A percentile compares a stretch with the other conserved stretches of the same genome.
Conservation (phyloP, 306 rosid genomes). For the Sechiopsis laciniata region DNA sequence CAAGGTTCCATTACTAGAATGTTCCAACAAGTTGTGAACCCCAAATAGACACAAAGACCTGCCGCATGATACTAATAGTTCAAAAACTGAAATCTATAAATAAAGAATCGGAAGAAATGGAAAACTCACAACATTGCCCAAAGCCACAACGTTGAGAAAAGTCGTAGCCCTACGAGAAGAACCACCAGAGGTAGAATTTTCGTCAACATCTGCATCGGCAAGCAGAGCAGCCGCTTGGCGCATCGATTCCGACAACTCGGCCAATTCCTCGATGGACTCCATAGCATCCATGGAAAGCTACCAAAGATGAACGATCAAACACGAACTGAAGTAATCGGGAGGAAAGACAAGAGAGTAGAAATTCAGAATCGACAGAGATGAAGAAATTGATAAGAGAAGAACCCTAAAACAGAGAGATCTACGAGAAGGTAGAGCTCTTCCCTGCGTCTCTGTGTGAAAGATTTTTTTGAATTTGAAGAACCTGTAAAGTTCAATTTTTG, state of each 20-base stretch:
- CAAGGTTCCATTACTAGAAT: slow-evolving; percentile 2
- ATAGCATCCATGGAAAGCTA: slow-evolving; percentile 30
- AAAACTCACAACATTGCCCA: slow-evolving; percentile 83
- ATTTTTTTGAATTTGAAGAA: slow-evolving; percentile 18
- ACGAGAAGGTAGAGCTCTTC: slow-evolving; percentile 1
- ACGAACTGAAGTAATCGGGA: neutral
- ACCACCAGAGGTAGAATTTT: slow-evolving; percentile 37
- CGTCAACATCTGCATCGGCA: slow-evolving; percentile 92
- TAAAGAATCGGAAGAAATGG: slow-evolving; percentile 3
- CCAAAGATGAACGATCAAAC: slow-evolving; percentile 35
- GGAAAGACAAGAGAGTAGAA: neutral
- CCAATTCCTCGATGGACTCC: slow-evolving; percentile 95
- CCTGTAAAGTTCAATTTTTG: neutral
- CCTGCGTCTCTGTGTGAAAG: neutral
- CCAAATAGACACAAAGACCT: slow-evolving; percentile 27
- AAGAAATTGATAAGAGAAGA: slow-evolving; percentile 24
- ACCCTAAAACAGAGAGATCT: slow-evolving; percentile 27
- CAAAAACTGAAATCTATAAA: neutral
- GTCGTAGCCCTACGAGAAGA: slow-evolving; percentile 67
- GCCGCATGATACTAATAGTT: neutral
- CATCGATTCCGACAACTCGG: slow-evolving; percentile 80
- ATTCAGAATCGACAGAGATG: neutral
- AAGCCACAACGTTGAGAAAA: slow-evolving; percentile 88
- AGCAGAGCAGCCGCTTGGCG: slow-evolving; percentile 80
- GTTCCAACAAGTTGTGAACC: neutral